Conservation (phyloP, 1,139 yeast genomes). For the Geotrichum restrictum region DNA sequence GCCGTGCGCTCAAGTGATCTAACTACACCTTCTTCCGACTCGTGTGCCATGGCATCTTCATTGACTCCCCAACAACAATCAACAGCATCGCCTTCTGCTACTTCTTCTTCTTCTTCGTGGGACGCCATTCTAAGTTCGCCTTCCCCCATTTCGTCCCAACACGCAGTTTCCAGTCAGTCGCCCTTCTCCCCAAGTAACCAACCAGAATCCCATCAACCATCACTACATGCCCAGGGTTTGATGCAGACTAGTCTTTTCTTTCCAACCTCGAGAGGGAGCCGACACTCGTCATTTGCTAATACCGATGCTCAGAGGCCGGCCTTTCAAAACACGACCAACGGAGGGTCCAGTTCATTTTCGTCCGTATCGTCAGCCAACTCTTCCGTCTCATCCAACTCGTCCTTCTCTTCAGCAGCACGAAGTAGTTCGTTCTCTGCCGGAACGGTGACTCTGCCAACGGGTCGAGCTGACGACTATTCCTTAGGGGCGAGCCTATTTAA, state of each 20-base stretch:
- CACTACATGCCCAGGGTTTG: neutral
- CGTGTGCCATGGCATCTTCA: slow-evolving; percentile 7
- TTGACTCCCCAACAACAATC: slow-evolving; percentile 3
- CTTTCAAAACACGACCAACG: neutral
- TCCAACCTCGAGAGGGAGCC: neutral
- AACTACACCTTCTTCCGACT: neutral
- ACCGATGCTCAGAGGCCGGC: slow-evolving; percentile 9
- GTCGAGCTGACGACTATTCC: slow-evolving; percentile 3
- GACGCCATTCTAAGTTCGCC: neutral
- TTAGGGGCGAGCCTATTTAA: slow-evolving; percentile 2
- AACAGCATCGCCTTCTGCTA: neutral
- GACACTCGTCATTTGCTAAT: slow-evolving; percentile 8
- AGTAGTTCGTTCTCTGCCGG: slow-evolving; percentile 7
- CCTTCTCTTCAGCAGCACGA: slow-evolving; percentile 7
- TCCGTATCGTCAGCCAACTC: slow-evolving; percentile 4
- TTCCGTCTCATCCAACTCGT: slow-evolving; percentile 1
- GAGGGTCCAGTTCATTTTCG: neutral
- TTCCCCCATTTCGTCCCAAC: neutral
- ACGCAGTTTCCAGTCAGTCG: neutral
- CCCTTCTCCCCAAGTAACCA: neutral
- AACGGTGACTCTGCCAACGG: neutral
- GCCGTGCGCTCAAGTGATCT: neutral
- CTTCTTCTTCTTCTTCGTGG: neutral
- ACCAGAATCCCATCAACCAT: neutral
- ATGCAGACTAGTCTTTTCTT: neutral